Conservation (phyloP, 495 filamentous ascomycete genomes). For the Penicillium salamii region DNA sequence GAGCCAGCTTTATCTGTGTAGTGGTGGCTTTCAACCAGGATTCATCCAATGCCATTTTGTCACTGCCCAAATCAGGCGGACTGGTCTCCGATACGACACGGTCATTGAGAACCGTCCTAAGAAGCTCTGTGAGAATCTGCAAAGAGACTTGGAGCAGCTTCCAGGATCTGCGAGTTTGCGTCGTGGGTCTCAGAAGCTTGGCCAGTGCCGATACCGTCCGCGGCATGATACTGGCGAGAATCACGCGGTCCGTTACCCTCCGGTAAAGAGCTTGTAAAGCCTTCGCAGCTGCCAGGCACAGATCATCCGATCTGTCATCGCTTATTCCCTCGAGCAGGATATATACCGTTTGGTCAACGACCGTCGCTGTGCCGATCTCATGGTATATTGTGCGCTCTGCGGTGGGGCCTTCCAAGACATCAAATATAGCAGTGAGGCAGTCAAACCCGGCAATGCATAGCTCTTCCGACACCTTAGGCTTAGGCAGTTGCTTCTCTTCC, state of each 20-base stretch:
- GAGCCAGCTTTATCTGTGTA: conserved; percentile 78
- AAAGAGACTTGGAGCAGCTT: conserved; percentile 63
- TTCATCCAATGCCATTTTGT: conserved; percentile 39
- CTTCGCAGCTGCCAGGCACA: conserved; percentile 64
- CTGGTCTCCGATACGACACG: conserved; percentile 16
- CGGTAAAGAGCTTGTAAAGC: conserved; percentile 61
- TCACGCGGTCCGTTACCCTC: conserved; percentile 63
- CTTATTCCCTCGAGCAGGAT: conserved; percentile 69
- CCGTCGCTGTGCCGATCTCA: conserved; percentile 53
- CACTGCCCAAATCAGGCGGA: conserved; percentile 30
- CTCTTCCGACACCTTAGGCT: conserved; percentile 60
- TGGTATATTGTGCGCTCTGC: conserved; percentile 57
- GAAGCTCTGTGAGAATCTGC: conserved; percentile 53
- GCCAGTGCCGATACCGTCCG: conserved; percentile 82
- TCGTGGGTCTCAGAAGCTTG: conserved; percentile 67
- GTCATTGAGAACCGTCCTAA: conserved; percentile 68
- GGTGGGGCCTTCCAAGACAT: conserved; percentile 36
- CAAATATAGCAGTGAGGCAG: conserved; percentile 54
- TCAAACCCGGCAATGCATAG: conserved; percentile 58
- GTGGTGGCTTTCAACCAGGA: conserved; percentile 83
- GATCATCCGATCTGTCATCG: conserved; percentile 54
- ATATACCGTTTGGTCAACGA: conserved; percentile 82
- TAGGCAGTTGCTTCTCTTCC: conserved; percentile 28
- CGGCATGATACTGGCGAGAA: conserved; percentile 80
- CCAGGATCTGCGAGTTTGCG: conserved; percentile 60